Base-by-base conservation (phyloP, 257 asterid species). In the Przewalskia tangutica region DNA sequence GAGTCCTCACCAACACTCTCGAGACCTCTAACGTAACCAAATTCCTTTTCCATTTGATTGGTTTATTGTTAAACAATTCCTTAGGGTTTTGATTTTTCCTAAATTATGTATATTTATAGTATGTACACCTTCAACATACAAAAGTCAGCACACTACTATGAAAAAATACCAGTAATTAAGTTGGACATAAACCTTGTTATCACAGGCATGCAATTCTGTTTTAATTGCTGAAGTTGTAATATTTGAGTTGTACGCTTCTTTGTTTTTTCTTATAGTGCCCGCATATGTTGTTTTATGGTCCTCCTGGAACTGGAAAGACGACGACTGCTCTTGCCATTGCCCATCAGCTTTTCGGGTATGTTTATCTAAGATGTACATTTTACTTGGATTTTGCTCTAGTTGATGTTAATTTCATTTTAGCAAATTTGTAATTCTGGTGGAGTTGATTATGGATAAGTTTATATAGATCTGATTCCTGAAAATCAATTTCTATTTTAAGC, bases 231-330 rank as follows among this genome's bases (percentile, higher is more conserved):
- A 63, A 65, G 32, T 14, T 27, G 38, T 68, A 14, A 27, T 77
- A 59, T 71, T 77, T 59, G 66, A 59, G 8, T 59, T 3, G 2
- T 23, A 4, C 12, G 3, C 66, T 23, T 34, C 38, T 60, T 60
- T 60, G 16, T 64, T 36, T 46, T 79, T 63, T 18, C 11, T n/a
- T 81, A 50, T 54, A 95, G 98, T 95, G 99, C 76, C 99, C 97
- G 7, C 98, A 95, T 81, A 94, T 95, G 99, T 87, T 95, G 17
- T 95, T 95, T 88, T 95, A 95, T 85, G 98, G 99, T 34, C 98
- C 99, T 82, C 99, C 99, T 18, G 97, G 99, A 40, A 95, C 99
- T 36, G 99, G 98, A 8, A 95, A 95, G 88, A 95, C 99, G 4
- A 95, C 99, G 2, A 95, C 96, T 44, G 99, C 99, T 20, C 93